Percentiles rank a stretch among this genome's conserved stretches.
Evolutionary conservation across 768 basidiomycete genomes (phyloP).

Genomic region (Lactifluus rugatus): DNA sequence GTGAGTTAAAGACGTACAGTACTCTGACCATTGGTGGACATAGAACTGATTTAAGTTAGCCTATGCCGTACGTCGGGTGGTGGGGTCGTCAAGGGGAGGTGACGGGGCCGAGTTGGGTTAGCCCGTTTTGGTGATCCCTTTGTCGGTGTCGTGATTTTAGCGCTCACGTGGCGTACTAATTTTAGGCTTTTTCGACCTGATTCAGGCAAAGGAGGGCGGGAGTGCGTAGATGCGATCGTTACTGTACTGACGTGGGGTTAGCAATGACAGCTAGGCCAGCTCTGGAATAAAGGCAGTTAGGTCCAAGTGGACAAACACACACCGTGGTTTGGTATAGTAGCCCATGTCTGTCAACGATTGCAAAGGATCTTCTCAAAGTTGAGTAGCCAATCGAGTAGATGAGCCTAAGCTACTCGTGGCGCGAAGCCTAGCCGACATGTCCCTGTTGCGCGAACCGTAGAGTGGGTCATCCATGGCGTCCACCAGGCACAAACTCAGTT

Average conservation of each 20-base stretch:
- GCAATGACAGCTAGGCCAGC: not conserved
- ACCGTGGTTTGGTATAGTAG: not conserved
- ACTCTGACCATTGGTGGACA: too few species aligned
- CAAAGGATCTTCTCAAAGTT: conserved; percentile 1
- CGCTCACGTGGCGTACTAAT: conserved; percentile 3
- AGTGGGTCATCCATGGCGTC: not conserved
- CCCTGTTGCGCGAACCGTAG: not conserved
- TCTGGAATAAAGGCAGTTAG: conserved; percentile 7
- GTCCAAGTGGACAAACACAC: not conserved
- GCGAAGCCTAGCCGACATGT: not conserved
- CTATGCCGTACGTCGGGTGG: too few species aligned
- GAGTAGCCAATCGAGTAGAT: not conserved
- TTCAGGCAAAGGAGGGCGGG: not conserved
- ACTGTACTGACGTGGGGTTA: not conserved
- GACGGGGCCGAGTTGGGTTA: too few species aligned
- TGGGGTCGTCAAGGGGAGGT: too few species aligned
- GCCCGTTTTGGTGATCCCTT: conserved; percentile 10
- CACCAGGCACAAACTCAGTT: conserved; percentile 5
- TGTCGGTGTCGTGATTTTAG: conserved; percentile 8
- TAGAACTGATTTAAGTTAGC: too few species aligned
- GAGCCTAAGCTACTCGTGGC: not conserved
- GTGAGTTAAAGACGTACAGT: too few species aligned
- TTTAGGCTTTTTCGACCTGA: conserved; percentile 4
- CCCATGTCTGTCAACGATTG: not conserved
- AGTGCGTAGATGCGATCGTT: not conserved